Evolutionary conservation across 163 green algal genomes (phyloP), one percentile per base, ranked within the genome.

Genomic region (Chlamydomonas reinhardtii): DNA sequence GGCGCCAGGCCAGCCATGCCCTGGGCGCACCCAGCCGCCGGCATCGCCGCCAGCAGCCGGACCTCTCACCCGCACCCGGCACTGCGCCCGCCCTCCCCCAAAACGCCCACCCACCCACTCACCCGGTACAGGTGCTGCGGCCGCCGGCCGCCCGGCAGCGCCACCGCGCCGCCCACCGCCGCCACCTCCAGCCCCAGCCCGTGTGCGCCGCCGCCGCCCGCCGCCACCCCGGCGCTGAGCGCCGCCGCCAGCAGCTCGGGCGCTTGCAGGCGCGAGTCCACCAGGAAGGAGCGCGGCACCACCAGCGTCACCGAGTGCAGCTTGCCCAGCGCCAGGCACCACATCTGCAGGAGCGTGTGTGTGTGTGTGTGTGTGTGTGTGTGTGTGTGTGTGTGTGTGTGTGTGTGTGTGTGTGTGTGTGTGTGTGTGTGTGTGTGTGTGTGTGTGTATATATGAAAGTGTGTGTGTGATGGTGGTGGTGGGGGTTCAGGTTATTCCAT

Each of bases 261-360:
- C 25, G 90, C 89, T 54, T 37, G 22, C 68, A 91, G 35, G 27
- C 43, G 25, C 3, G 66, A 91, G 89, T 98, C 95, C 27, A 98
- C 74, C 79, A 97, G 98, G 37, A 99, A 91, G n/a, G 54, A 91
- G 34, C 96, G 93, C 14, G 94, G 91, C 70, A 98, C 91, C n/a
- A 72, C 56, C 37, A 99, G 84, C n/a, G 92, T 91, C 25, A 99
- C 87, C 19, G 22, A 72, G 48, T 89, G 84, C 68, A 88, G 56
- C 29, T 77, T 69, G 68, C 82, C 86, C 15, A 69, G 86, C 3
- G 88, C 92, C 76, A 94, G 90, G 79, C 90, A 91, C 92, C 92
- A 92, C 85, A 92, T 83, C 89, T 92, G 88, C 35, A 15, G 24
- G 48, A n/a, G n/a, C n/a, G n/a, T n/a, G n/a, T n/a, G n/a, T n/a